Percentiles rank a stretch among this genome's conserved stretches.
phyloP scores from a whole-genome alignment of 1,139 yeast species.

The Magnusiomyces suaveolens region DNA sequence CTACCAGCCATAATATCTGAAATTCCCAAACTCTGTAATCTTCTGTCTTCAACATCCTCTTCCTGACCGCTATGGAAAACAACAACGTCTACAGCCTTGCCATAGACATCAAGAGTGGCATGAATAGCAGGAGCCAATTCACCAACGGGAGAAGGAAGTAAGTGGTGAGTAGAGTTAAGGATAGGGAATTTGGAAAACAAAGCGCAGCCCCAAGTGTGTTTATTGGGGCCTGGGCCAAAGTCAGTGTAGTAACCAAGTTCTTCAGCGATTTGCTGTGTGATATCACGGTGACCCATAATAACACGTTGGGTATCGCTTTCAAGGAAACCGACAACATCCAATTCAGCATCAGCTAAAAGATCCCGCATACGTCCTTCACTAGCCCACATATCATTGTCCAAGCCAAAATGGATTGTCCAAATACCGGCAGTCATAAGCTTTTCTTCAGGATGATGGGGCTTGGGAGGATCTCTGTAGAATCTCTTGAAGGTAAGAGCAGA shows the following conservation, averaged over 20 bases:
- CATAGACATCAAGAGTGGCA: conserved; percentile 88
- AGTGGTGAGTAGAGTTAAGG: conserved; percentile 75
- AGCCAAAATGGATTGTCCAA: conserved; percentile 96
- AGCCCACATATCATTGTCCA: conserved; percentile 98
- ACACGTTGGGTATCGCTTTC: conserved; percentile 92
- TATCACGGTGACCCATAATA: conserved; percentile 89
- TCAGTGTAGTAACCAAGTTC: conserved; percentile 92
- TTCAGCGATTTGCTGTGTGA: conserved; percentile 85
- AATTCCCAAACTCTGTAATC: conserved; percentile 71
- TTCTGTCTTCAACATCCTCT: conserved; percentile 89
- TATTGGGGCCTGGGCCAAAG: conserved; percentile 95
- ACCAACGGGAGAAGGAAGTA: conserved; percentile 93
- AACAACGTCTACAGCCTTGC: conserved; percentile 74
- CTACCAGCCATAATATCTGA: conserved; percentile 73
- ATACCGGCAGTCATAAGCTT: conserved; percentile 84
- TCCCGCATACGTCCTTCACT: conserved; percentile 84
- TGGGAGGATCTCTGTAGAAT: conserved; percentile 47
- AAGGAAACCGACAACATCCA: conserved; percentile 81
- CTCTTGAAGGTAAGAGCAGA: conserved; percentile 46
- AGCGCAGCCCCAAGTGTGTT: conserved; percentile 97
- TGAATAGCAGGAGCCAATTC: conserved; percentile 97
- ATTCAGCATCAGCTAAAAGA: conserved; percentile 70
- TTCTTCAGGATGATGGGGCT: conserved; percentile 70
- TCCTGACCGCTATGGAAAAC: conserved; percentile 98
- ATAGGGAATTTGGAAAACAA: conserved; percentile 90